A percentile compares a stretch with the other conserved stretches of the same genome.
Evolutionary conservation across 495 filamentous ascomycete species (phyloP).

Genomic region (Corynascus novoguineensis): DNA sequence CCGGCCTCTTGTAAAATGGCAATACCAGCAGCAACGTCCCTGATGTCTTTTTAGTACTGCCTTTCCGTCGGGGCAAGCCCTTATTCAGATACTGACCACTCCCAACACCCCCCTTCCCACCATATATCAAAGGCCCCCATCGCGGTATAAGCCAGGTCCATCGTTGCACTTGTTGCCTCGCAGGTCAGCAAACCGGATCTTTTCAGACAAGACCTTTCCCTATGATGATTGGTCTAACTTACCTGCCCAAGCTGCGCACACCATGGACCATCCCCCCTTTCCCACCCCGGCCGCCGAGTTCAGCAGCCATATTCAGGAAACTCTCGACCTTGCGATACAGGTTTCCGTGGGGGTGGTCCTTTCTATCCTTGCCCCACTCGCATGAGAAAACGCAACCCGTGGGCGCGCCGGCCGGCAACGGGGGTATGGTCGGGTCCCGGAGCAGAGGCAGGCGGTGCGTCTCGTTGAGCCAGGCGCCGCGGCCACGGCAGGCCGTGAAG

Average conservation of each 20-base stretch:
- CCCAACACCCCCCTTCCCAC: conserved; percentile 84
- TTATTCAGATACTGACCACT: conserved; percentile 43
- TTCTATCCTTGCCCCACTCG: conserved; percentile 69
- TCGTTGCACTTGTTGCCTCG: conserved; percentile 49
- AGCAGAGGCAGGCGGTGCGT: conserved; percentile 53
- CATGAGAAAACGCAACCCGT: conserved; percentile 61
- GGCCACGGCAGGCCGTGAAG: conserved; percentile 55
- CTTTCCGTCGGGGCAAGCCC: background rate
- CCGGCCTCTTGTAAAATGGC: conserved; percentile 70
- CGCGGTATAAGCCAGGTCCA: conserved; percentile 71
- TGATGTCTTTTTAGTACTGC: background rate
- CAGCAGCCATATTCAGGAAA: conserved; percentile 64
- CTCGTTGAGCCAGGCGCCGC: conserved; percentile 63
- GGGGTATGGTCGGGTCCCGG: conserved; percentile 50
- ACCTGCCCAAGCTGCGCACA: conserved; percentile 58
- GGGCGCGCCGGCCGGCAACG: conserved; percentile 57
- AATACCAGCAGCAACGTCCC: conserved; percentile 79
- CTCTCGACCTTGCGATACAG: conserved; percentile 62
- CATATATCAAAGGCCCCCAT: conserved; percentile 68
- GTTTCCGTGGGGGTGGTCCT: conserved; percentile 56
- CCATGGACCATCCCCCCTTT: conserved; percentile 78
- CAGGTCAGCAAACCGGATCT: conserved; percentile 11
- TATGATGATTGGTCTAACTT: background rate
- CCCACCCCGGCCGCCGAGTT: conserved; percentile 51
- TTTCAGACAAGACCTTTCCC: conserved; percentile 4